phyloP scores from a whole-genome alignment of 768 basidiomycete species.

The Myochromella boudieri region DNA sequence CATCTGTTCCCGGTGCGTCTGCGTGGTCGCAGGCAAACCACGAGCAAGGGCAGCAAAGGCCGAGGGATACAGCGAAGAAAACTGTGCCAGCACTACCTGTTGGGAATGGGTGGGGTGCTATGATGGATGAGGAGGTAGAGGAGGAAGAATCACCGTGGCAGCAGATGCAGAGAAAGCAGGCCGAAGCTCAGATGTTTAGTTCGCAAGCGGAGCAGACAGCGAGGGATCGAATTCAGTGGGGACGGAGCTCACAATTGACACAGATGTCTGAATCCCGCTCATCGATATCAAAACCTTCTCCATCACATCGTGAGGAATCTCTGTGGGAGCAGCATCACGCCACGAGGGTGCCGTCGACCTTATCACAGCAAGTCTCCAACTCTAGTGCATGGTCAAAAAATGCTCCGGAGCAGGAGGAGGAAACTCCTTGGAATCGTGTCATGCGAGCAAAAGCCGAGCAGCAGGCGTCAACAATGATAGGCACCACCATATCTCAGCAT shows the following conservation, averaged over 20 bases:
- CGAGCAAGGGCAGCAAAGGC: not conserved
- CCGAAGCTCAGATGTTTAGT: not conserved
- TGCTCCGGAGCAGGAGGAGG: constrained; percentile 3
- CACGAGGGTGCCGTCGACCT: not conserved
- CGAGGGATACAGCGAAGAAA: not conserved
- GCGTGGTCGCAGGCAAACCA: too few species aligned
- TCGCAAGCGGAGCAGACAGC: not conserved
- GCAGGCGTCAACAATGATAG: not conserved
- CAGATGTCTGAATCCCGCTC: not conserved
- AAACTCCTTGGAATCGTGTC: constrained; percentile 8
- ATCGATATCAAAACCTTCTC: not conserved
- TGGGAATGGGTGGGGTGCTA: not conserved
- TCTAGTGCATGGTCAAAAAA: not conserved
- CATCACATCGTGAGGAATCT: constrained; percentile 1
- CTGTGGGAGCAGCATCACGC: constrained; percentile 9
- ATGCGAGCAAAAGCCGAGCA: constrained; percentile 2
- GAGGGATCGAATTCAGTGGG: constrained; percentile 11
- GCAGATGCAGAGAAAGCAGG: constrained; percentile 1
- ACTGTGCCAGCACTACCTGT: too few species aligned
- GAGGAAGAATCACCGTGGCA: constrained; percentile 6
- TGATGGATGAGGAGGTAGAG: not conserved
- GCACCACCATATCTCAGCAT: not conserved
- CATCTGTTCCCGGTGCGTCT: not conserved
- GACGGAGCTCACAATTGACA: not conserved
- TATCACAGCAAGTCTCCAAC: not conserved